phyloP scores from a whole-genome alignment of 2,329 filamentous ascomycete species.

The Coniochaeta pulveracea region DNA sequence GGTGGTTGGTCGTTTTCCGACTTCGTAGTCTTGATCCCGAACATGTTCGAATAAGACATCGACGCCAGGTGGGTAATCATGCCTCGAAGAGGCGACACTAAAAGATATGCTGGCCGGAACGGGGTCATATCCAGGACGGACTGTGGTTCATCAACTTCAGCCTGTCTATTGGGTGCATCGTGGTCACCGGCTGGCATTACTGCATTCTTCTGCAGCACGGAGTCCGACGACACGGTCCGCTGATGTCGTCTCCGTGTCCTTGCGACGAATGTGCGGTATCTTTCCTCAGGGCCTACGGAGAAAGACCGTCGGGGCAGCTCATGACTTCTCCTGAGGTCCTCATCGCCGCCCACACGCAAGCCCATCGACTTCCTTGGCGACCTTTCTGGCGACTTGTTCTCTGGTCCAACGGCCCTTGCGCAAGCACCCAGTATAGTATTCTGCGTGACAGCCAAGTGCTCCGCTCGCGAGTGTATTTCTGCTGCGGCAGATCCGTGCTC shows the following conservation, averaged over 20 bases:
- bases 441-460: slow-evolving; percentile 54
- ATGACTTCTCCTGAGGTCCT: slow-evolving; percentile 27
- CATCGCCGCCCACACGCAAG: slow-evolving; percentile 38
- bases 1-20: slow-evolving; percentile 7
- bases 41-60: slow-evolving; percentile 35
- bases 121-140: slow-evolving; percentile 1
- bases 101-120: slow-evolving; percentile 42
- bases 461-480: slow-evolving; percentile 60
- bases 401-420: slow-evolving; percentile 19
- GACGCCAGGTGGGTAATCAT: slow-evolving; percentile 50
- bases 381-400: slow-evolving; percentile 13
- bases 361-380: slow-evolving; percentile 24
- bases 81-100: slow-evolving; percentile 58
- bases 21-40: slow-evolving; percentile 12
- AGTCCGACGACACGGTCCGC: slow-evolving; percentile 2
- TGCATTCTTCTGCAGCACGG: slow-evolving; percentile 1
- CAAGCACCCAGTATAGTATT: slow-evolving; percentile 30
- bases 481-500: slow-evolving; percentile 44
- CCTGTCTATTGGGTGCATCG: slow-evolving; percentile 11
- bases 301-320: slow-evolving; percentile 22
- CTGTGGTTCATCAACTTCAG: slow-evolving; percentile 20
- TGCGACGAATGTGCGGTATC: slow-evolving; percentile 31
- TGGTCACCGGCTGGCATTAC: slow-evolving; percentile 4
- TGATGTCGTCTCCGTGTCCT: slow-evolving; percentile 22
- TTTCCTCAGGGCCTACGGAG: slow-evolving; percentile 35